Evolutionary conservation across 108 stramenopile genomes (phyloP).

Genomic region (Fragilariopsis cylindrus): DNA sequence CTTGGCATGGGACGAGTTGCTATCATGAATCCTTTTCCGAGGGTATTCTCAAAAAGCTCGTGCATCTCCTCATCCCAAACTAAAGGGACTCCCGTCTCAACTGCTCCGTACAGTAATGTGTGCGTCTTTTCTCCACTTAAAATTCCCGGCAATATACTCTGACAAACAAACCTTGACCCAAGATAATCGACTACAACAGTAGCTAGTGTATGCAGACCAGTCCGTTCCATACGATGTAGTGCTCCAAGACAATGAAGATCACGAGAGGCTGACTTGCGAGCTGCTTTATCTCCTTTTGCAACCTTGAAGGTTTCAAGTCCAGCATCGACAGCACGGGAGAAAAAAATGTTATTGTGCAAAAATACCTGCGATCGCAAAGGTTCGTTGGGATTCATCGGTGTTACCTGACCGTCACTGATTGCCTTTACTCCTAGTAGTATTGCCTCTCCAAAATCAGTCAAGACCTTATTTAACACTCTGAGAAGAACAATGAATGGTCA

Average conservation of each 20-base stretch:
- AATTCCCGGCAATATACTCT: slow-evolving; percentile 90
- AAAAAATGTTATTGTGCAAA: slow-evolving; percentile 97
- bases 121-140: slow-evolving; percentile 85
- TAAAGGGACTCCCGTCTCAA: slow-evolving; percentile 75
- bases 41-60: slow-evolving; percentile 61
- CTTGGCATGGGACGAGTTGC: slow-evolving; percentile 59
- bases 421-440: slow-evolving; percentile 78
- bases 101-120: slow-evolving; percentile 88
- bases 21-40: slow-evolving; percentile 69
- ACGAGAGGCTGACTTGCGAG: slow-evolving; percentile 65
- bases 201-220: slow-evolving; percentile 86
- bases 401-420: slow-evolving; percentile 84
- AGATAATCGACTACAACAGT: slow-evolving; percentile 90
- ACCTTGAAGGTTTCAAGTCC: slow-evolving; percentile 84
- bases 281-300: slow-evolving; percentile 69
- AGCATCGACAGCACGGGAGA: slow-evolving; percentile 85
- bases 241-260: slow-evolving; percentile 68
- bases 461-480: slow-evolving; percentile 82
- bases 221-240: slow-evolving; percentile 63
- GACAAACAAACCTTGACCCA: slow-evolving; percentile 86
- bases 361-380: slow-evolving; percentile 84
- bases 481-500: not conserved
- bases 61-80: slow-evolving; percentile 79
- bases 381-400: slow-evolving; percentile 94
- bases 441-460: slow-evolving; percentile 92